These are phyloP conservation scores for Tetracladium setigerum DNA, from an alignment of 495 filamentous ascomycete species.

Conservation along the genomic window DNA sequence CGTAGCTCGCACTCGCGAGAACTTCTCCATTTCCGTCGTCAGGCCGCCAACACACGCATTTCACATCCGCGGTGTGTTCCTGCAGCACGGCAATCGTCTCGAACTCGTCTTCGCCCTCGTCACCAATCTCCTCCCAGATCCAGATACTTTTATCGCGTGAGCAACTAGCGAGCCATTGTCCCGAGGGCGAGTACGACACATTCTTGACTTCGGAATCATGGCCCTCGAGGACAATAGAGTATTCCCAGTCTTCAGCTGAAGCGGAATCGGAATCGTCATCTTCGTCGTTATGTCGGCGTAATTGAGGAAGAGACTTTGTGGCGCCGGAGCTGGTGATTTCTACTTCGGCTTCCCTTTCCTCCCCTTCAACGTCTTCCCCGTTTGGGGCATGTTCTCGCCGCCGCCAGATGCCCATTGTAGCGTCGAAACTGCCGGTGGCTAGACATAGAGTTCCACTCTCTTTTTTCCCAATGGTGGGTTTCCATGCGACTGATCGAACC, in stretches of 20 bases:
- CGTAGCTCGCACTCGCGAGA: conserved; percentile 81
- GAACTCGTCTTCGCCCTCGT: conserved; percentile 78
- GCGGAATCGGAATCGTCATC: conserved; percentile 34
- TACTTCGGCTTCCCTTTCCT: conserved; percentile 16
- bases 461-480: conserved; percentile 48
- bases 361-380: conserved; percentile 19
- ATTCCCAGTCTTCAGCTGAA: conserved; percentile 78
- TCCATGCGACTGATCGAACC: conserved; percentile 76
- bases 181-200: conserved; percentile 71
- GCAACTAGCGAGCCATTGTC: conserved; percentile 81
- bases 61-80: conserved; percentile 93
- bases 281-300: background rate
- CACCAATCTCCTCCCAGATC: conserved; percentile 90
- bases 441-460: conserved; percentile 55
- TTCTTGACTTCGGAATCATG: conserved; percentile 92
- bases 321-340: conserved; percentile 23
- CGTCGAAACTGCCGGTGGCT: conserved; percentile 89
- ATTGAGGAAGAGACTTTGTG: conserved; percentile 7
- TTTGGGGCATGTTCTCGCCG: conserved; percentile 40
- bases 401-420: conserved; percentile 82
- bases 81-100: conserved; percentile 92
- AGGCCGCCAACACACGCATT: conserved; percentile 86
- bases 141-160: conserved; percentile 91
- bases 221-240: conserved; percentile 80
- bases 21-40: conserved; percentile 54